These are phyloP conservation scores for Sisymbrium altissimum DNA, from an alignment of 345 rosid genomes.

Conservation along the genomic window DNA sequence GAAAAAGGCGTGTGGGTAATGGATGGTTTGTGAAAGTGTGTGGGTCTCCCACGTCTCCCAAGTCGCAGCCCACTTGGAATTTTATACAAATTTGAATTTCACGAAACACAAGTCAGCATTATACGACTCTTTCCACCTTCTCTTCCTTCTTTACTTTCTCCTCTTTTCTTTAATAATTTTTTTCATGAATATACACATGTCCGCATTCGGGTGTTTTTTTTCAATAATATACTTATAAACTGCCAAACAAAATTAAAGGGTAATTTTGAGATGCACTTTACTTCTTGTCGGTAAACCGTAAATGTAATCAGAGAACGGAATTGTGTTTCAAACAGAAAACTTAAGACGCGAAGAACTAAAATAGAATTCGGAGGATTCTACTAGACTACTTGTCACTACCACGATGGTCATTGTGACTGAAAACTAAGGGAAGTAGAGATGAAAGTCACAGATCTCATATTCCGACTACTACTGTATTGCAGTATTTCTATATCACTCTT, in stretches of 20 bases:
- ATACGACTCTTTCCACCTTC: slow-evolving; percentile 27
- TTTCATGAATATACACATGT: background rate
- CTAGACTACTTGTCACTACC: slow-evolving; percentile 11
- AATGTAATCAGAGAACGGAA: background rate
- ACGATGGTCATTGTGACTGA: slow-evolving; percentile 17
- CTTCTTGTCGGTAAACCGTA: slow-evolving; percentile 15
- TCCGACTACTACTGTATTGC: background rate
- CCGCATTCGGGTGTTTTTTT: background rate
- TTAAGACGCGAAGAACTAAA: background rate
- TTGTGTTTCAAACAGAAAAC: background rate
- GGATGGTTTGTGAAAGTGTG: slow-evolving; percentile 27
- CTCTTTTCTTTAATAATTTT: background rate
- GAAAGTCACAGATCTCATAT: slow-evolving; percentile 14
- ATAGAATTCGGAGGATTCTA: background rate
- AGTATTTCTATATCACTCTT: background rate
- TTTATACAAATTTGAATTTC: slow-evolving; percentile 24
- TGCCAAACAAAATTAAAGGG: background rate
- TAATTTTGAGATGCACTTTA: background rate
- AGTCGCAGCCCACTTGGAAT: slow-evolving; percentile 33
- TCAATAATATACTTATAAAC: background rate
- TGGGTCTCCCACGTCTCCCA: slow-evolving; percentile 31
- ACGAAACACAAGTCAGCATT: slow-evolving; percentile 34
- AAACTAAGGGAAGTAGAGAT: background rate
- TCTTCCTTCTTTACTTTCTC: slow-evolving; percentile 7
- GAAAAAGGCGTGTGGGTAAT: slow-evolving; percentile 21